Evolutionary conservation across 306 rosid species (phyloP).

Genomic region (Lagenaria siceraria): DNA sequence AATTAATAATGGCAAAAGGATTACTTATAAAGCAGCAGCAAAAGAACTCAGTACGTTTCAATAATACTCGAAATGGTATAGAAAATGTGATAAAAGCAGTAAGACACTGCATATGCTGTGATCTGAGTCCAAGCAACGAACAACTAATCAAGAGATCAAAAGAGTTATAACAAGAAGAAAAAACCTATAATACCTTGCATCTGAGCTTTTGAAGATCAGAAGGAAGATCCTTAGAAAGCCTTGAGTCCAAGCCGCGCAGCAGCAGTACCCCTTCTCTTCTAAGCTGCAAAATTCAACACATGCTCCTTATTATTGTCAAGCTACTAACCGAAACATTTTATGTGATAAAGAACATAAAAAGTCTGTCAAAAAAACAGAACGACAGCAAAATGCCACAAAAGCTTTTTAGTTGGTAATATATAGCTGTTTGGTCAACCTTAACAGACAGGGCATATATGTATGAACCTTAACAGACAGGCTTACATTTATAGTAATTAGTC

Average conservation of each 20-base stretch:
- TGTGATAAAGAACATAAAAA: neutral
- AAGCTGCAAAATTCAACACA: conserved; percentile 36
- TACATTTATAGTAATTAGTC: neutral
- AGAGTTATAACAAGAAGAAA: neutral
- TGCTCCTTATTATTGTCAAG: neutral
- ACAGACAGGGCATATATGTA: neutral
- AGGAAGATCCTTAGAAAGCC: conserved; percentile 88
- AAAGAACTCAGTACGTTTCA: neutral
- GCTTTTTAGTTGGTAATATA: neutral
- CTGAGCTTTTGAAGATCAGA: conserved; percentile 95
- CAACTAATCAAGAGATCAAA: neutral
- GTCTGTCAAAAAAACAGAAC: neutral
- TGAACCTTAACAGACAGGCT: neutral
- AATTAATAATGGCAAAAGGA: neutral
- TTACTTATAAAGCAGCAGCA: neutral
- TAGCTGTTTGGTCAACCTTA: neutral
- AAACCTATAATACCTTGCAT: conserved; percentile 55
- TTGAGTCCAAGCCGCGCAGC: conserved; percentile 80
- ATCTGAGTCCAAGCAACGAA: neutral
- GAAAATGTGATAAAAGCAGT: neutral
- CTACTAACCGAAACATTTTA: neutral
- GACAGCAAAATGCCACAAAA: neutral
- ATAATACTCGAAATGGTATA: neutral
- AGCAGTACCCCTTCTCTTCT: conserved; percentile 90
- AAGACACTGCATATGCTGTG: neutral